Conservation (phyloP, 1,284 basidiomycete genomes). For the Tilletia caries region DNA sequence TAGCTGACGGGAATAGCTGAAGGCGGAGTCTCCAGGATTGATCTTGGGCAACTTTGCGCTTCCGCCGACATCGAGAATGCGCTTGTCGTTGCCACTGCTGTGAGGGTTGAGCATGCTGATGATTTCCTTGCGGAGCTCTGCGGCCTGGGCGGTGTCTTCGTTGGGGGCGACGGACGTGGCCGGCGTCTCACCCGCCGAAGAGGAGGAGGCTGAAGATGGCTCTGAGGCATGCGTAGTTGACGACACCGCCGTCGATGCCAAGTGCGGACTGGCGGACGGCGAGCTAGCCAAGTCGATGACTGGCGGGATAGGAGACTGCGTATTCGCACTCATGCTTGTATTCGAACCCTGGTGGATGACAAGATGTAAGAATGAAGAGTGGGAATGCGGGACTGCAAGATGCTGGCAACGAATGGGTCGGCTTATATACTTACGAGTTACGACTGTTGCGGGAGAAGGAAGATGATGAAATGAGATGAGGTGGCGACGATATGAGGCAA, state of each 20-base stretch:
- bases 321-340: neutral
- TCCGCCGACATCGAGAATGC: neutral
- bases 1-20: slow-evolving; percentile 57
- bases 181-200: neutral
- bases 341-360: too few species aligned
- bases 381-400: too few species aligned
- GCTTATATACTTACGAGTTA: too few species aligned
- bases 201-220: neutral
- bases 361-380: too few species aligned
- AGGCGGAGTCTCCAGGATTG: slow-evolving; percentile 13
- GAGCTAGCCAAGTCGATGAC: slow-evolving; percentile 11
- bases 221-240: neutral
- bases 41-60: neutral
- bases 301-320: neutral
- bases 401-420: too few species aligned
- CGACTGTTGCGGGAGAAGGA: neutral
- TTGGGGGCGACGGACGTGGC: too few species aligned
- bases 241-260: too few species aligned
- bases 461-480: neutral
- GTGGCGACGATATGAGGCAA: neutral
- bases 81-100: neutral
- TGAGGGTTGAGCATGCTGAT: neutral
- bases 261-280: neutral
- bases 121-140: slow-evolving; percentile 13
- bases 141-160: slow-evolving; percentile 7